These are phyloP conservation scores for Malassezia psittaci DNA, from an alignment of 1,284 basidiomycete species.

Conservation along the genomic window DNA sequence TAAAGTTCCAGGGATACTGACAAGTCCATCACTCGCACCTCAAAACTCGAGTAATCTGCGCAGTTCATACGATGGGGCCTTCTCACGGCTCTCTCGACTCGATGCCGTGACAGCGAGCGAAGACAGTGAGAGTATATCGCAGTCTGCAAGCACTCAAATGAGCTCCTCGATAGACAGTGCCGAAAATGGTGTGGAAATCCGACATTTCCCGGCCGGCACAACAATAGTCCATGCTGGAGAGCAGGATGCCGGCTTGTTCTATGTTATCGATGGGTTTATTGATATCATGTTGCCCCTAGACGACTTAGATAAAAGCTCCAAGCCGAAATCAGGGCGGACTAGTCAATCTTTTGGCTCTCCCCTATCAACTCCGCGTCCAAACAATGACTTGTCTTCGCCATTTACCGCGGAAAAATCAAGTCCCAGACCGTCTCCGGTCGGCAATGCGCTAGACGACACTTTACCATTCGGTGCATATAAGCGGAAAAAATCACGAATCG, in stretches of 20 bases:
- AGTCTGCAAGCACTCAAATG: neutral
- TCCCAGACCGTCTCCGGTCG: constrained; percentile 23
- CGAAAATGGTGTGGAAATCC: constrained; percentile 89
- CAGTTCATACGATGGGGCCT: constrained; percentile 62
- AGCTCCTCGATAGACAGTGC: constrained; percentile 15
- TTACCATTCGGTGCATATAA: neutral
- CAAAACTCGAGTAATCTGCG: constrained; percentile 25
- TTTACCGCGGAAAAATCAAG: neutral
- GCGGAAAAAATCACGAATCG: neutral
- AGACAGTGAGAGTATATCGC: constrained; percentile 20
- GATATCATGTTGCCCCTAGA: constrained; percentile 71
- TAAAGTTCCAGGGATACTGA: constrained; percentile 25
- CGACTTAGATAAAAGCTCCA: neutral
- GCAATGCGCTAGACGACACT: constrained; percentile 37
- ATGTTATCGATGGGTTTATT: constrained; percentile 92
- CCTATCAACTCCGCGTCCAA: neutral
- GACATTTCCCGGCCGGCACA: constrained; percentile 80
- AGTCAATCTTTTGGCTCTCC: neutral
- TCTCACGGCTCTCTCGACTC: constrained; percentile 67
- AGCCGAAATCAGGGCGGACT: neutral
- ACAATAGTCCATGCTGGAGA: constrained; percentile 82
- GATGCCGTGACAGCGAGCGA: constrained; percentile 48
- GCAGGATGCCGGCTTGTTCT: constrained; percentile 81
- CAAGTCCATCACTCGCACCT: constrained; percentile 32
- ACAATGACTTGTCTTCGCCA: neutral